Base-by-base conservation (phyloP, 2,329 filamentous ascomycete species). In the Monosporascus sp. region DNA sequence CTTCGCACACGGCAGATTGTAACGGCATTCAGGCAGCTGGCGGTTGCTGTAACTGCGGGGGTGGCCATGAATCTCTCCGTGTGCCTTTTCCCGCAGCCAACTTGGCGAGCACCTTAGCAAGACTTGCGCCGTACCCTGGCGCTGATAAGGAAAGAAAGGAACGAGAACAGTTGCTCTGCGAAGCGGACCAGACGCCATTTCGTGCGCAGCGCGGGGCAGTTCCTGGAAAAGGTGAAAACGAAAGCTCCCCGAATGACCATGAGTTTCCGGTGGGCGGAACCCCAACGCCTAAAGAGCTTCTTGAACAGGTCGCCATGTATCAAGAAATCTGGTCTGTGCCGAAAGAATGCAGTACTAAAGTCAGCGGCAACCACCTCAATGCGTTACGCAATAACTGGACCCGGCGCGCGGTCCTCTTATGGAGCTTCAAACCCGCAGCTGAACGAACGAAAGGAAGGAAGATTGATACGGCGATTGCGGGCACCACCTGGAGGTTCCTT, bases 221-320 rank as follows among this genome's bases (percentile, higher is more conserved):
- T 16, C 16, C 37, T 6, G 8, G 16, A 7, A 14, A 5, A 40
- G 37, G 16, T 5, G 37, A 40, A 40, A 14, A 40, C 8, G 26
- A 40, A 19, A 16, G 16, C 37, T 19, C 37, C 16, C 37, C 16
- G 52, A 26, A 59, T 5, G 52, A 38, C 46, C 50, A 51, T 26
- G 26, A 26, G 26, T 26, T 27, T 44, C n/a, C 9, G 62, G 61
- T 47, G 58, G 61, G 45, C 63, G 63, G 5, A 62, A 55, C 26
- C 26, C 26, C 2, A 26, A 26, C 26, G 17, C 67, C 67, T 19
- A 78, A 79, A 63, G 79, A 84, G 45, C 73, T 85, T 53, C 76
- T 86, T 48, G 74, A 78, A 58, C 78, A 79, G 66, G 81, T 86
- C 46, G 81, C 81, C 65, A 86, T 86, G 83, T 82, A 84, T 65